Conservation (phyloP, 371 early-diverging fungal species). For the Mortierella sp. region DNA sequence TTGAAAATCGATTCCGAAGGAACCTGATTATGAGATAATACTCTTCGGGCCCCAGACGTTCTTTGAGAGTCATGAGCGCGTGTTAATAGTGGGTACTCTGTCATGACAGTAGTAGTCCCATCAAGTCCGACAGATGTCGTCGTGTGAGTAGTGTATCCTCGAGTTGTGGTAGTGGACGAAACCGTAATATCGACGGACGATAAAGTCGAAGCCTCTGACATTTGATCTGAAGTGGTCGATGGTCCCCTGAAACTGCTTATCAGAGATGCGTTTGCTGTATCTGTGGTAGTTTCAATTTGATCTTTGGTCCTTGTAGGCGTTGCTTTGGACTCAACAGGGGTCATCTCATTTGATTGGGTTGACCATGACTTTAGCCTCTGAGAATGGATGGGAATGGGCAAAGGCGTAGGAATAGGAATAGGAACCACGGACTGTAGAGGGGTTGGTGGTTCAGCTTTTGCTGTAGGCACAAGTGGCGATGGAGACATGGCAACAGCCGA, state of each 20-base stretch:
- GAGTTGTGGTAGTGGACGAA: slow-evolving; percentile 41
- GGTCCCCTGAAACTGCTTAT: neutral
- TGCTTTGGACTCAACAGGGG: neutral
- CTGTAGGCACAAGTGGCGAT: neutral
- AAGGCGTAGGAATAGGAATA: neutral
- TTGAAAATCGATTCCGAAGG: slow-evolving; percentile 3
- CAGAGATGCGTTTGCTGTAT: neutral
- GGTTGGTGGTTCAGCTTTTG: neutral
- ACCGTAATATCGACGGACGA: slow-evolving; percentile 26
- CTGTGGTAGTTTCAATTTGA: neutral
- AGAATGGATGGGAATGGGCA: neutral
- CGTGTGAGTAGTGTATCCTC: slow-evolving; percentile 24
- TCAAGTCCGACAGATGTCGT: slow-evolving; percentile 38
- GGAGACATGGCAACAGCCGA: no score
- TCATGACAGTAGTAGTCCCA: slow-evolving; percentile 40
- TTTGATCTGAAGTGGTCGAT: slow-evolving; percentile 4
- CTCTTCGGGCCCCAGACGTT: slow-evolving; percentile 24
- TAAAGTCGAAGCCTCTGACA: no score
- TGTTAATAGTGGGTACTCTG: slow-evolving; percentile 41
- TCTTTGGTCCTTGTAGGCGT: neutral
- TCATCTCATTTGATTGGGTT: neutral
- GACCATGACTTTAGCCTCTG: neutral
- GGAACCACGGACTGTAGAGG: neutral
- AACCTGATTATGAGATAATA: neutral
- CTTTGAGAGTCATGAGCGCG: slow-evolving; percentile 9